Conservation (phyloP, 257 asterid species). For the Ilex aquifolium region DNA sequence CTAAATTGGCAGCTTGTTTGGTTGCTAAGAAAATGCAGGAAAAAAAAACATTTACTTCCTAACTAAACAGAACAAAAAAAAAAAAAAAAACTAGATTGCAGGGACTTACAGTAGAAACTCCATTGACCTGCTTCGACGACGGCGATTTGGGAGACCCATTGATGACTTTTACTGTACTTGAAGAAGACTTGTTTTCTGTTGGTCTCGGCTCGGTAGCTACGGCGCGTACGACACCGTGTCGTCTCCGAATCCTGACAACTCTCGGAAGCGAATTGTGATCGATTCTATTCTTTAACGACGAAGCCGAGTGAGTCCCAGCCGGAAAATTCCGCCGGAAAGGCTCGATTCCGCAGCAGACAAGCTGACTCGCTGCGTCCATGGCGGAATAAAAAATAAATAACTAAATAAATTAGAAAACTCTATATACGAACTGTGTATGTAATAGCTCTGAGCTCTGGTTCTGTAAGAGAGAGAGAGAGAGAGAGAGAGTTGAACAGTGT, state of each 20-base stretch:
- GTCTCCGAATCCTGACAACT: conserved; percentile 14
- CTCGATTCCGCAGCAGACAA: conserved; percentile 67
- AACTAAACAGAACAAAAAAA: conserved; percentile 1
- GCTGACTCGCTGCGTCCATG: conserved; percentile 93
- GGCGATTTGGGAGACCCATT: conserved; percentile 40
- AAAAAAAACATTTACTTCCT: conserved; percentile 1
- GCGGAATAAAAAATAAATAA: conserved; percentile 22
- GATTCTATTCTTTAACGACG: conserved; percentile 12
- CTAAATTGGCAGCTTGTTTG: background rate
- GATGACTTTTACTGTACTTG: conserved; percentile 18
- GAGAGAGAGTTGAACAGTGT: background rate
- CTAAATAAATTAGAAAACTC: background rate
- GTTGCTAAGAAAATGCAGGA: conserved; percentile 1
- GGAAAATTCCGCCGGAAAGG: conserved; percentile 35
- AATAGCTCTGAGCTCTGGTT: background rate
- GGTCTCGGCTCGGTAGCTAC: conserved; percentile 83
- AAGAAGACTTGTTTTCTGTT: conserved; percentile 31
- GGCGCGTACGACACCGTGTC: conserved; percentile 56
- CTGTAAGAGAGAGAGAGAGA: conserved; percentile 5
- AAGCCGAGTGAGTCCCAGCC: background rate
- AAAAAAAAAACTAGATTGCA: conserved; percentile 4
- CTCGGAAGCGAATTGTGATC: conserved; percentile 18
- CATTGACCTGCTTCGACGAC: conserved; percentile 56
- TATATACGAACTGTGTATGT: too few relatives aligned
- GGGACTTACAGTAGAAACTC: conserved; percentile 54